Evolutionary conservation across 164 flowering plant genomes (phyloP).

Genomic region (Platanus orientalis): DNA sequence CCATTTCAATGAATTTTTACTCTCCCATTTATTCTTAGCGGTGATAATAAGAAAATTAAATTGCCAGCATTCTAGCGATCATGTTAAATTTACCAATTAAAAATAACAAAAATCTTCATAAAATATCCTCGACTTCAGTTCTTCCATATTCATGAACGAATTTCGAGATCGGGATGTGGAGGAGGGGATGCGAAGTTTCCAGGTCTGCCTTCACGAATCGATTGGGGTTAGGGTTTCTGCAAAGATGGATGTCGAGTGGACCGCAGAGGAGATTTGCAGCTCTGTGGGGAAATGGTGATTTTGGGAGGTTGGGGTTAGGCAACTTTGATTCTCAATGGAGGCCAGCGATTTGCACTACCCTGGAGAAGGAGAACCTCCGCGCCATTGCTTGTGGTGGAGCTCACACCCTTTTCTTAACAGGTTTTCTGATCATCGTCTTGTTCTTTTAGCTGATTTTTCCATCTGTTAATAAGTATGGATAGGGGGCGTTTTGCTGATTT

Average conservation of each 20-base stretch:
- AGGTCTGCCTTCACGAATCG: background rate
- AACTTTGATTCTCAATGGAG: constrained; percentile 61
- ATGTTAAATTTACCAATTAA: too few species aligned
- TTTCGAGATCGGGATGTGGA: constrained; percentile 7
- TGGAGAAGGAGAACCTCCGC: constrained; percentile 32
- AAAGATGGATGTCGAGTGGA: constrained; percentile 12
- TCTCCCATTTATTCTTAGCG: too few species aligned
- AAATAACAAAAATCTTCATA: too few species aligned
- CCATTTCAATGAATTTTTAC: too few species aligned
- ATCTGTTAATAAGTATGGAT: background rate
- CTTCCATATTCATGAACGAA: background rate
- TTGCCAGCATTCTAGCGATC: too few species aligned
- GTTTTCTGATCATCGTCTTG: constrained; percentile 22
- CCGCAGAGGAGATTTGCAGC: constrained; percentile 46
- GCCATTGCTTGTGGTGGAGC: constrained; percentile 92
- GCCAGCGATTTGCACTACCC: constrained; percentile 51
- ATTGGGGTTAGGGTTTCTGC: constrained; percentile 5
- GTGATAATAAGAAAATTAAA: too few species aligned
- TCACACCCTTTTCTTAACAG: constrained; percentile 86
- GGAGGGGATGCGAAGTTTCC: background rate
- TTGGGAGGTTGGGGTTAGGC: constrained; percentile 79
- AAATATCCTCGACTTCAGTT: too few species aligned
- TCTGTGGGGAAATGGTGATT: constrained; percentile 93
- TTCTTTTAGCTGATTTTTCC: background rate
- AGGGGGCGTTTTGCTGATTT: background rate